A percentile compares a stretch with the other conserved stretches of the same genome.
These are phyloP conservation scores for Microcera coccophila DNA, from an alignment of 2,329 filamentous ascomycete genomes.

Conservation along the genomic window DNA sequence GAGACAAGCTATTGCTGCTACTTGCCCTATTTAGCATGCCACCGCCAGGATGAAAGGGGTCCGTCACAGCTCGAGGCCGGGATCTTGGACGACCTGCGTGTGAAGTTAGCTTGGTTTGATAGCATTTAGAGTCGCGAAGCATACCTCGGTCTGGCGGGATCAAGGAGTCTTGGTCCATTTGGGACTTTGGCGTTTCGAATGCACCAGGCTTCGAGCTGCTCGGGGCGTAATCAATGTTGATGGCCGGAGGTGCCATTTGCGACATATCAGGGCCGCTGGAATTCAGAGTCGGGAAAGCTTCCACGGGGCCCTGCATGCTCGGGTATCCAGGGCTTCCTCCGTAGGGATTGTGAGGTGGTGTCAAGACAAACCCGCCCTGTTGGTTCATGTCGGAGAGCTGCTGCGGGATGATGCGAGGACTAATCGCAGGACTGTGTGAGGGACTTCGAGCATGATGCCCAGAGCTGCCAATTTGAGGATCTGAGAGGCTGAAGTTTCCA, in stretches of 20 bases:
- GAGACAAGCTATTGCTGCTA: constrained; percentile 44
- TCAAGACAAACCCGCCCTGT: constrained; percentile 44
- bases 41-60: constrained; percentile 53
- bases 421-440: constrained; percentile 68
- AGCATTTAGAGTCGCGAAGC: constrained; percentile 13
- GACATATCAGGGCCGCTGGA: constrained; percentile 57
- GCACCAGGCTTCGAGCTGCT: constrained; percentile 49
- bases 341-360: constrained; percentile 38
- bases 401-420: constrained; percentile 57
- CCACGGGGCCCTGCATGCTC: constrained; percentile 36
- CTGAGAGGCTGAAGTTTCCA: constrained; percentile 75
- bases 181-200: constrained; percentile 53
- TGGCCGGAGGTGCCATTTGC: constrained; percentile 86
- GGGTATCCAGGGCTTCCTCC: constrained; percentile 34
- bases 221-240: constrained; percentile 89
- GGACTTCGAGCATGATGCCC: constrained; percentile 70
- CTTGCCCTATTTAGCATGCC: constrained; percentile 38
- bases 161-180: constrained; percentile 71
- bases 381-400: constrained; percentile 51
- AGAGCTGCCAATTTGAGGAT: constrained; percentile 64
- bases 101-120: constrained; percentile 5
- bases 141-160: constrained; percentile 73
- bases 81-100: constrained; percentile 48
- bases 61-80: constrained; percentile 55
- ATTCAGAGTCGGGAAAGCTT: constrained; percentile 52